A percentile compares a stretch with the other conserved stretches of the same genome.
These are phyloP conservation scores for Zopfochytrium polystomum DNA, from an alignment of 371 early-diverging fungal genomes.

Conservation along the genomic window DNA sequence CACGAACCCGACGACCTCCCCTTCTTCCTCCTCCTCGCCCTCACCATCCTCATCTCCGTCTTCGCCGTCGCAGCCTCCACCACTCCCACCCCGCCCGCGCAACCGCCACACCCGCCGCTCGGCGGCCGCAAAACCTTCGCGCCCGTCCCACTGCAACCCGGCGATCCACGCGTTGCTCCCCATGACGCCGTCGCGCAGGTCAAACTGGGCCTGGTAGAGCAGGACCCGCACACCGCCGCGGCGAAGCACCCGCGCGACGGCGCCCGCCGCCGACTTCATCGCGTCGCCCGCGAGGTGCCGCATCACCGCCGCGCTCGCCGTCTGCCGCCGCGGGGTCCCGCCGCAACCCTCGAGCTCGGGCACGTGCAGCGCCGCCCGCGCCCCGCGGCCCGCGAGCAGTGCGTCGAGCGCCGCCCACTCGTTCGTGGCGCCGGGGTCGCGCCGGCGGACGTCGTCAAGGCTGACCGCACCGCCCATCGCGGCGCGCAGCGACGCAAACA, in stretches of 20 bases:
- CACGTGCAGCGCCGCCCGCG: conserved; percentile 54
- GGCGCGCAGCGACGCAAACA: conserved; percentile 58
- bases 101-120: conserved; percentile 49
- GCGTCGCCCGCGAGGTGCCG: conserved; percentile 50
- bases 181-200: conserved; percentile 67
- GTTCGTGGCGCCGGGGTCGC: conserved; percentile 53
- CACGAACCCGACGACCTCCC: conserved; percentile 54
- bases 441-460: conserved; percentile 68
- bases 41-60: no score
- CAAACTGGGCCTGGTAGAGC: conserved; percentile 61
- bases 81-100: no score
- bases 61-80: no score
- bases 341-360: conserved; percentile 19
- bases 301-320: no score
- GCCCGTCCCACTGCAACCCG: conserved; percentile 53
- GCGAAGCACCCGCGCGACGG: conserved; percentile 33
- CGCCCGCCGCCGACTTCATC: conserved; percentile 56
- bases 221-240: conserved; percentile 38
- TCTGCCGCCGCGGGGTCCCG: conserved; percentile 54
- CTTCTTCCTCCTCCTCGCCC: no score
- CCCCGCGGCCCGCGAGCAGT: conserved; percentile 44
- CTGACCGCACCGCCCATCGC: conserved; percentile 59
- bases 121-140: conserved; percentile 44
- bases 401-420: conserved; percentile 52
- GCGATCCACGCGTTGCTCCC: conserved; percentile 61